Conservation (phyloP, 495 filamentous ascomycete genomes). For the Gamarada debralockiae region DNA sequence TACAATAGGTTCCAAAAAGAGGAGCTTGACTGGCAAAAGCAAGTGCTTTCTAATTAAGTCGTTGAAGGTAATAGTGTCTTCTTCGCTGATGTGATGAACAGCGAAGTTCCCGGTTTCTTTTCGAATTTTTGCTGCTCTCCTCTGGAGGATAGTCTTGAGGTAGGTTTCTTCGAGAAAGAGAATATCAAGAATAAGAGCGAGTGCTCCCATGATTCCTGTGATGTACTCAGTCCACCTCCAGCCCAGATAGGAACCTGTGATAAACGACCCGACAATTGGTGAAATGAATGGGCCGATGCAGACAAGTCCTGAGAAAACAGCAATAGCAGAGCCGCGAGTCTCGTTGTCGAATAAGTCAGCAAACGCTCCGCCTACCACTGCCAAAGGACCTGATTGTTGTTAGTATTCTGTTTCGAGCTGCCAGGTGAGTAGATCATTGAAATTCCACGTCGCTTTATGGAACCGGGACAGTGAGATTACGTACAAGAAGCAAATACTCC, state of each 20-base stretch:
- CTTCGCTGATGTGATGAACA: slow-evolving; percentile 64
- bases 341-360: slow-evolving; percentile 63
- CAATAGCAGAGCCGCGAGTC: slow-evolving; percentile 75
- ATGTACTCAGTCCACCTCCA: slow-evolving; percentile 62
- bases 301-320: slow-evolving; percentile 69
- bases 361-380: slow-evolving; percentile 67
- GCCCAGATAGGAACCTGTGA: slow-evolving; percentile 51
- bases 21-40: slow-evolving; percentile 45
- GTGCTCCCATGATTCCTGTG: slow-evolving; percentile 49
- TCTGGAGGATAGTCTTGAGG: slow-evolving; percentile 53
- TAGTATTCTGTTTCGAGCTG: slow-evolving; percentile 32
- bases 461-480: slow-evolving; percentile 8
- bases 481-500: slow-evolving; percentile 67
- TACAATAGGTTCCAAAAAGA: slow-evolving; percentile 74
- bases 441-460: slow-evolving; percentile 20
- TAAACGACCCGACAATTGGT: slow-evolving; percentile 70
- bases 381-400: no score
- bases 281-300: slow-evolving; percentile 63
- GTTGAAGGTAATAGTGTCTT: slow-evolving; percentile 57
- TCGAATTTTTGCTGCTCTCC: slow-evolving; percentile 59
- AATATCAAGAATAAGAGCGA: slow-evolving; percentile 49
- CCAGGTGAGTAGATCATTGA: slow-evolving; percentile 47
- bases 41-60: slow-evolving; percentile 51
- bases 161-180: slow-evolving; percentile 64
- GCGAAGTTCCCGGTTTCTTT: slow-evolving; percentile 63